Conservation (phyloP, 768 basidiomycete genomes). For the Scleroderma bovista region DNA sequence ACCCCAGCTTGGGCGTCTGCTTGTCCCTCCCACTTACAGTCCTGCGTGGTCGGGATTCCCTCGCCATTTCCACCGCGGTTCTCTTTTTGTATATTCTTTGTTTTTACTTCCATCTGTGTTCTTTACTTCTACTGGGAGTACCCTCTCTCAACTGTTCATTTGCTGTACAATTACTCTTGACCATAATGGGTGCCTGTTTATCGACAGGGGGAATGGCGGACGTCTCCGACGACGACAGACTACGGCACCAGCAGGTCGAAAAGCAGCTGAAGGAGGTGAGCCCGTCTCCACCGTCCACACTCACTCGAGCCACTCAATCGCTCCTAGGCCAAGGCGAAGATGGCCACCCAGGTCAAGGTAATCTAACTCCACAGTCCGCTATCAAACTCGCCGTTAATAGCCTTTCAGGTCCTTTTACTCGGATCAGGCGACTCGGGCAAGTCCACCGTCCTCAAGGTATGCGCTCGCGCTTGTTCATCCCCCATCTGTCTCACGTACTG, state of each 20-base stretch:
- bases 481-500: background rate
- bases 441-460: slow-evolving; percentile 83
- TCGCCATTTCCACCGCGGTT: background rate
- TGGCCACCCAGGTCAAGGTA: slow-evolving; percentile 76
- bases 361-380: background rate
- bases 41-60: slow-evolving; percentile 10
- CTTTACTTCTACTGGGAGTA: background rate
- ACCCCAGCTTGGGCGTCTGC: background rate
- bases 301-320: background rate
- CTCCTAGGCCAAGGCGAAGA: slow-evolving; percentile 62
- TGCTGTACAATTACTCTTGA: slow-evolving; percentile 3
- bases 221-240: slow-evolving; percentile 64
- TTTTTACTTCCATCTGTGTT: background rate
- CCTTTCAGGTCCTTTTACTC: slow-evolving; percentile 68
- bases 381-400: background rate
- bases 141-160: background rate
- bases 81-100: background rate
- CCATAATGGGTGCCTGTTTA: slow-evolving; percentile 71
- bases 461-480: background rate
- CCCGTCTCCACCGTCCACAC: slow-evolving; percentile 1
- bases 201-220: slow-evolving; percentile 54
- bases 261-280: slow-evolving; percentile 72
- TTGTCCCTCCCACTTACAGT: slow-evolving; percentile 6
- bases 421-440: slow-evolving; percentile 95
- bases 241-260: slow-evolving; percentile 63